Base-by-base conservation (phyloP, 768 basidiomycete genomes). In the Kwoniella mangroviensis region DNA sequence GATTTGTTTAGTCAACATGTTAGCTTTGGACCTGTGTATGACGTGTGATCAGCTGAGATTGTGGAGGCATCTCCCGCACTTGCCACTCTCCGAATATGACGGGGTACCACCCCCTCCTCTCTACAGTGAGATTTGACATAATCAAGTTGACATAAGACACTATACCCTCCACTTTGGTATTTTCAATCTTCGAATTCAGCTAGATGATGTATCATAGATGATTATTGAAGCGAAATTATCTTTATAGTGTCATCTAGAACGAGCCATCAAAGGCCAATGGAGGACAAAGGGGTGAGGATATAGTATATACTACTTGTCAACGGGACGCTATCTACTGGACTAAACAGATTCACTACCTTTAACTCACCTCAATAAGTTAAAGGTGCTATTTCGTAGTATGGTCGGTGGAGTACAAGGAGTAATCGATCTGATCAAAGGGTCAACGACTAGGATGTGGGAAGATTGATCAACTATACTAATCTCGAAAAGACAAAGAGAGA, bases 91-190 rank as follows among this genome's bases (percentile, higher is more conserved):
- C 34, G 34, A 34, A 6, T 34, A 0, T 34, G 9, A 34, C 34
- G 4, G 34, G 45, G 12, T 19, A 49, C 19, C 10, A 0, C 6
- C 45, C 45, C 45, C 45, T 49, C 45, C 45, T 12, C 45, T 49
- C 6, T 49, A 49, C 13, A 13, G 12, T 22, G 15, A 1, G n/a
- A 19, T 41, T 40, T 59, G 34, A 59, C 58, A 59, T 59, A 59
- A 59, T 59, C 58, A 59, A 5, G 10, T 11, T 59, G 0, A 24
- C 58, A 59, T 59, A 59, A 59, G 26, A 24, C 26, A 58, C 28
- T 26, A 24, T 11, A 28, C 28, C 11, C 56, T 28, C 24, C 56
- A 58, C 56, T 49, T 49, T 17, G 13, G 12, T 49, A 3, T 4
- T 49, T 19, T 19, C 12, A 17, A 49, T 19, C 45, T 1, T 49